Base-by-base conservation (phyloP, 129 eudicot species). In the Kitagawia praeruptora region DNA sequence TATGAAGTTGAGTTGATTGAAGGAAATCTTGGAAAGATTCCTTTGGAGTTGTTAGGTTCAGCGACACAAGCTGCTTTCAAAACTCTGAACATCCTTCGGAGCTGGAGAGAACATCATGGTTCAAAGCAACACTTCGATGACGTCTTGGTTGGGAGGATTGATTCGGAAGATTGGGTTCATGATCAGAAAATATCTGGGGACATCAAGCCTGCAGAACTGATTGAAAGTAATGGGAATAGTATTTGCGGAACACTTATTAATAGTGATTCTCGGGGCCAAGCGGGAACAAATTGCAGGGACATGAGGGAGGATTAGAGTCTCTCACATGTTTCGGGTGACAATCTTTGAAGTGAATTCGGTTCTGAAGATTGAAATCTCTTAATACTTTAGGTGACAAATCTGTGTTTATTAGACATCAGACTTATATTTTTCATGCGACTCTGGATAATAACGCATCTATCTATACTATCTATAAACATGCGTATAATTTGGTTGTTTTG, bases 211-310 rank as follows among this genome's bases (percentile, higher is more conserved):
- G 82, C 82, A 18, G 93, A 87, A 54, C 82, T 88, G 54, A 86
- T 93, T 45, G 97, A 91, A 71, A 93, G 91, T 46, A 93, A 93
- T 76, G 98, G 89, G 40, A 95, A 91, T 80, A 89, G 93, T 81
- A 91, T 91, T 80, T 93, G 84, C 58, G 84, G 90, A 69, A 89
- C 98, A 21, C 91, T 93, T 80, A 88, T 90, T 4, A 95, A 89
- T 78, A 97, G 91, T 79, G 93, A 87, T 47, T 86, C 96, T 15
- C 91, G 97, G 98, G 96, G 87, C 79, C 91, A 85, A 76, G 82
- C 91, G 77, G 83, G 92, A 74, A 73, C 83, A 51, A 88, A 85
- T 67, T 84, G 93, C 78, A 79, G 89, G 82, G 81, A 81, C 25
- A 92, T 80, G 83, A 90, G 91, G 84, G 93, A 87, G 84, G 93